These are phyloP conservation scores for Salix dunnii DNA, from an alignment of 345 rosid species.

Conservation along the genomic window DNA sequence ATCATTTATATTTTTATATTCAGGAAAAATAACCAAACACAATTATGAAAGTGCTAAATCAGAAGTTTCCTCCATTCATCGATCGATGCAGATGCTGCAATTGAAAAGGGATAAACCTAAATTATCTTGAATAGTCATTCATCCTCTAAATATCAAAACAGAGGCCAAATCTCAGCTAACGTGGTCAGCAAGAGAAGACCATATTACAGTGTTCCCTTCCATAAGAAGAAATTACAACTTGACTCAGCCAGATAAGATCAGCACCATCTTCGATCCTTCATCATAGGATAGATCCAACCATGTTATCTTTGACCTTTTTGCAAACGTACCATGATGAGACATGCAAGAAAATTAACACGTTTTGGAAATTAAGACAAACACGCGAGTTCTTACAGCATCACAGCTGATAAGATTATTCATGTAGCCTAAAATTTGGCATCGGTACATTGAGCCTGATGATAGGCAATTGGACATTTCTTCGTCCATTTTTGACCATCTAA, in stretches of 20 bases:
- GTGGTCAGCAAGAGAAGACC: not conserved
- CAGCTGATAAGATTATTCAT: not conserved
- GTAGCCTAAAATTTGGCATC: not conserved
- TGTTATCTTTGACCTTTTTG: not conserved
- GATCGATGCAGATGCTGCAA: too few species aligned
- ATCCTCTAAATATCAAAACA: too few species aligned
- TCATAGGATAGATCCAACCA: not conserved
- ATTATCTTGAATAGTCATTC: too few species aligned
- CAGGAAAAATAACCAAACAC: too few species aligned
- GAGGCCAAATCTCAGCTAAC: not conserved
- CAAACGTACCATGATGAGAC: not conserved
- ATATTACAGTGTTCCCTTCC: not conserved
- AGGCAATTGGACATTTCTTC: not conserved
- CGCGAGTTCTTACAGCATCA: not conserved
- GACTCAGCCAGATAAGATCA: not conserved
- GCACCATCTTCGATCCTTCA: not conserved
- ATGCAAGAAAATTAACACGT: not conserved
- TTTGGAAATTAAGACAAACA: not conserved
- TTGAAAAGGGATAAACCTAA: too few species aligned
- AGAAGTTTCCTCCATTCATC: too few species aligned
- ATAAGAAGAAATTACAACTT: not conserved
- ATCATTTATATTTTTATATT: too few species aligned
- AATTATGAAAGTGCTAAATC: too few species aligned
- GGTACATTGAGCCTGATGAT: not conserved
- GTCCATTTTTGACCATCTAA: not conserved